phyloP scores from a whole-genome alignment of 805 yeast species.

The Candida quercuum region DNA sequence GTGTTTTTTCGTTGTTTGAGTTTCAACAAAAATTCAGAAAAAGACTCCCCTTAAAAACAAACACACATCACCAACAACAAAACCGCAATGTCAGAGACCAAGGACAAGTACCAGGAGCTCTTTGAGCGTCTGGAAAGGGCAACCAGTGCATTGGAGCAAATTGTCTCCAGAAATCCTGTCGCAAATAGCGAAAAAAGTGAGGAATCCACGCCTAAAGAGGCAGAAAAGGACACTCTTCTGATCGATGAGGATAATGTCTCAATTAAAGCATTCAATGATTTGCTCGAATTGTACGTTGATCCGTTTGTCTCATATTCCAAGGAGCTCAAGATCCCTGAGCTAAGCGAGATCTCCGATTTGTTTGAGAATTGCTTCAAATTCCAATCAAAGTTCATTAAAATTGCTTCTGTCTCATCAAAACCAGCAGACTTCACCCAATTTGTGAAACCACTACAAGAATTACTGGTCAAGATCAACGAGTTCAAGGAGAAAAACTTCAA shows the following conservation, averaged over 20 bases:
- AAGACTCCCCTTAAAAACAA: not conserved
- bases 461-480: conserved; percentile 50
- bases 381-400: conserved; percentile 54
- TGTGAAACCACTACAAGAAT: conserved; percentile 62
- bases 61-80: not conserved
- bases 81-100: not conserved
- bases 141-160: conserved; percentile 21
- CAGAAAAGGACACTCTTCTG: conserved; percentile 14
- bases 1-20: not conserved
- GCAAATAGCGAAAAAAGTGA: conserved; percentile 3
- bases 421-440: conserved; percentile 53
- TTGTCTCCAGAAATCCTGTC: conserved; percentile 19
- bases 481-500: conserved; percentile 73
- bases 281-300: conserved; percentile 45
- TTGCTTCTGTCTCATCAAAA: conserved; percentile 56
- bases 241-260: conserved; percentile 27
- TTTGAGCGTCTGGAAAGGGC: conserved; percentile 23
- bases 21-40: not conserved
- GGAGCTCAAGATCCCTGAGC: conserved; percentile 41
- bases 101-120: conserved; percentile 11
- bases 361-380: conserved; percentile 48
- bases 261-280: conserved; percentile 46
- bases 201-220: conserved; percentile 11
- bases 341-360: conserved; percentile 45
- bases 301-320: conserved; percentile 57